phyloP scores from a whole-genome alignment of 1,284 basidiomycete species.

The Boletus subluridellus region DNA sequence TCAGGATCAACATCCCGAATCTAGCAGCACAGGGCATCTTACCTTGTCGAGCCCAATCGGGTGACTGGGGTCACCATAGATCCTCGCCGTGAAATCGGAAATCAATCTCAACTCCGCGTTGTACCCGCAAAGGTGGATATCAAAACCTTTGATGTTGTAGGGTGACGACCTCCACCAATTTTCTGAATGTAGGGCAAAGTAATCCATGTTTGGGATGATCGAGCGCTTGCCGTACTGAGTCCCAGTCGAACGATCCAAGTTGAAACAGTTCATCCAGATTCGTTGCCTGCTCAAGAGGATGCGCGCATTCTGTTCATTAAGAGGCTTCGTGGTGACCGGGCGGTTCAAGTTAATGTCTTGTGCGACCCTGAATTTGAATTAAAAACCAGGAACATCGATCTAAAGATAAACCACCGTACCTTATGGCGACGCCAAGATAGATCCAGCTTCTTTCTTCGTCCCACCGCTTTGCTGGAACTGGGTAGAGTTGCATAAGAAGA shows the following conservation, averaged over 20 bases:
- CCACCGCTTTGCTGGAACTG: conserved; percentile 68
- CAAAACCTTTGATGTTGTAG: conserved; percentile 67
- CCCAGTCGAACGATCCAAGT: conserved; percentile 75
- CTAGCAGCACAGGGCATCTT: not conserved
- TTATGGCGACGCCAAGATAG: conserved; percentile 74
- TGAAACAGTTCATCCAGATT: conserved; percentile 84
- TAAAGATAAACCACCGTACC: conserved; percentile 39
- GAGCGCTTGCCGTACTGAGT: conserved; percentile 82
- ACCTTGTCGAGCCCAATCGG: conserved; percentile 73
- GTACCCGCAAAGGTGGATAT: conserved; percentile 73
- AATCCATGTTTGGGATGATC: conserved; percentile 71
- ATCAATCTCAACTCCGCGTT: conserved; percentile 67
- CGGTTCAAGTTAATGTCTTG: conserved; percentile 81
- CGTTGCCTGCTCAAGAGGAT: conserved; percentile 84
- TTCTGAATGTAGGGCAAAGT: conserved; percentile 68
- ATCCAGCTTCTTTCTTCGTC: conserved; percentile 78
- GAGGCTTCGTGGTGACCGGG: conserved; percentile 62
- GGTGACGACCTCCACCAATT: conserved; percentile 71
- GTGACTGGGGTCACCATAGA: conserved; percentile 70
- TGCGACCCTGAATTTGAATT: conserved; percentile 52
- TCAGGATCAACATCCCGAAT: conserved; percentile 6
- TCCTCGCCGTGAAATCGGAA: conserved; percentile 54
- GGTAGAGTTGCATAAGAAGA: conserved; percentile 70
- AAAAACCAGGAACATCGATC: not conserved
- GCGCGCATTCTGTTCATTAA: conserved; percentile 70